Evolutionary conservation across 2,329 filamentous ascomycete species (phyloP).

Genomic region (Ceratocystiopsis minuta): DNA sequence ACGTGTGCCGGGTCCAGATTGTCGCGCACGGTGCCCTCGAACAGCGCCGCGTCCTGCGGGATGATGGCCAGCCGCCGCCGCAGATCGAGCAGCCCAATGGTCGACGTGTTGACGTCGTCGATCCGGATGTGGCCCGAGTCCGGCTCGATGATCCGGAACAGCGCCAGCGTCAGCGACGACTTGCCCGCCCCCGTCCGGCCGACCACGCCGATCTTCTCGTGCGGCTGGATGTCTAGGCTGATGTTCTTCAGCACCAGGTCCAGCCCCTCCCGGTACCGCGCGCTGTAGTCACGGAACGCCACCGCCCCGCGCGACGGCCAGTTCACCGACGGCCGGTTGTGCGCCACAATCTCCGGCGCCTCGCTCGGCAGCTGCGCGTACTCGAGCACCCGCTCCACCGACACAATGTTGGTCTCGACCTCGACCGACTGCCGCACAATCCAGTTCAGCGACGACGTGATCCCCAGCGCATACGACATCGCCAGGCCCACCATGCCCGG

Average conservation of each 20-base stretch:
- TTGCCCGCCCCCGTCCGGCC: conserved; percentile 93
- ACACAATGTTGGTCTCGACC: conserved; percentile 99
- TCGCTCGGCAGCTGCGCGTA: conserved; percentile 85
- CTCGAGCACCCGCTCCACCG: conserved; percentile 91
- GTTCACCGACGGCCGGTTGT: conserved; percentile 67
- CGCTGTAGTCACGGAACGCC: conserved; percentile 84
- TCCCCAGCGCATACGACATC: conserved; percentile 95
- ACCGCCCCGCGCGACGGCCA: conserved; percentile 87
- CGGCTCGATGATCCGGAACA: conserved; percentile 93
- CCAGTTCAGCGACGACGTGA: conserved; percentile 96
- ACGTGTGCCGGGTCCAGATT: conserved; percentile 91
- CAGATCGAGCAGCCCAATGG: conserved; percentile 77
- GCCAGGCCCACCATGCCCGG: conserved; percentile 72
- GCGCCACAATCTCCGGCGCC: conserved; percentile 82
- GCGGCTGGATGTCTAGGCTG: conserved; percentile 78
- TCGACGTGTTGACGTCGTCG: conserved; percentile 74
- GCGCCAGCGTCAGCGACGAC: conserved; percentile 74
- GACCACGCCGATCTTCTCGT: conserved; percentile 96
- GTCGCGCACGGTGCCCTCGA: conserved; percentile 56
- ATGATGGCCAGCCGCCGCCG: conserved; percentile 86
- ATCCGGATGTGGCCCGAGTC: conserved; percentile 70
- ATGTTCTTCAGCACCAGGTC: conserved; percentile 89
- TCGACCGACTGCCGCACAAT: conserved; percentile 97
- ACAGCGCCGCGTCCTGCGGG: conserved; percentile 90
- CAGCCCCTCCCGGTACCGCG: conserved; percentile 74